Conservation (phyloP, 441 rosid genomes). For the Gossypium schwendimanii region DNA sequence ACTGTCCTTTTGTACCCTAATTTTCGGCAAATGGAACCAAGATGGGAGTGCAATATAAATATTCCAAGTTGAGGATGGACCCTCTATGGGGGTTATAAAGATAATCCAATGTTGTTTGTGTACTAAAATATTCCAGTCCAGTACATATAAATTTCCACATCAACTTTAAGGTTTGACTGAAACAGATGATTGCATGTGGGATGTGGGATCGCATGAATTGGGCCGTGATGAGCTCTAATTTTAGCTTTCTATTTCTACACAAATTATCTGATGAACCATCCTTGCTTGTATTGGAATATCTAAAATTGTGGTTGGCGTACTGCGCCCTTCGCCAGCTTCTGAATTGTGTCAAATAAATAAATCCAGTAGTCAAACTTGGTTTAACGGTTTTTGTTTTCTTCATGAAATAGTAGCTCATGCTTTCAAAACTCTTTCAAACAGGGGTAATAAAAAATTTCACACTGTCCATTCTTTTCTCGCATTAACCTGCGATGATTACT, state of each 20-base stretch:
- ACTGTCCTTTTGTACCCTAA: background rate
- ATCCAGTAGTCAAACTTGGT: background rate
- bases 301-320: background rate
- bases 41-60: background rate
- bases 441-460: background rate
- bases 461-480: background rate
- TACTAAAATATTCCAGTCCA: too few species aligned
- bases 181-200: background rate
- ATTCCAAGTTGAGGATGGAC: too few species aligned
- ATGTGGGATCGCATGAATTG: background rate
- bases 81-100: too few species aligned
- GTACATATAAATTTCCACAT: too few species aligned
- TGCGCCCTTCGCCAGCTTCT: background rate
- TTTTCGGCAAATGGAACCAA: background rate
- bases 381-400: background rate
- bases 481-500: background rate
- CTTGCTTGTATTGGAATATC: background rate
- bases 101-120: too few species aligned
- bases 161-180: too few species aligned
- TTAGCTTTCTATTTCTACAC: background rate
- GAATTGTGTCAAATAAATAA: background rate
- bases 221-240: background rate
- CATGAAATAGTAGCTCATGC: background rate
- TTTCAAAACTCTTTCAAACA: background rate
- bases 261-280: too few species aligned